Evolutionary conservation across 2,329 filamentous ascomycete genomes (phyloP).

Genomic region (Chaetomium sp.): DNA sequence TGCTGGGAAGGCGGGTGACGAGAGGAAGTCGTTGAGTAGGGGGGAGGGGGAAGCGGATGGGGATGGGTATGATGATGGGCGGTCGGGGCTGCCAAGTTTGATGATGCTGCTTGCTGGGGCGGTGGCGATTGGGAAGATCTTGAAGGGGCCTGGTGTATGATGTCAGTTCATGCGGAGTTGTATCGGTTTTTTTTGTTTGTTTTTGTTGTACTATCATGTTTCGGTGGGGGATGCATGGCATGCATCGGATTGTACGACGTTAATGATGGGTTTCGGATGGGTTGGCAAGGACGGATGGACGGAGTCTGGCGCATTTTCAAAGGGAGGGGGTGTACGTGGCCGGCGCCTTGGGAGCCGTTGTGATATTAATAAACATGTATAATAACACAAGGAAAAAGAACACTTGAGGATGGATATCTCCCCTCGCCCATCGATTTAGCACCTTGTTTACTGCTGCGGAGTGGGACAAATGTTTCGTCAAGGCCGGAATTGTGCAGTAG

Average conservation of each 20-base stretch:
- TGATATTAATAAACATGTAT: no score
- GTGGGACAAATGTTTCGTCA: neutral
- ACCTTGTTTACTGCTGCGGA: neutral
- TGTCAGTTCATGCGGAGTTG: no score
- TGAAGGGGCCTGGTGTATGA: slow-evolving; percentile 20
- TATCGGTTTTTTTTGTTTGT: slow-evolving; percentile 11
- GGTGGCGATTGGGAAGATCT: slow-evolving; percentile 28
- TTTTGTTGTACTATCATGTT: neutral
- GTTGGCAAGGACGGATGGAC: neutral
- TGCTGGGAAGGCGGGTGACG: neutral
- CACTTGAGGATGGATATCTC: neutral
- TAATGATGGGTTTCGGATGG: neutral
- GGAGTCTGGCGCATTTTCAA: neutral
- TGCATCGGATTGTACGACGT: neutral
- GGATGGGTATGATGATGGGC: slow-evolving; percentile 8
- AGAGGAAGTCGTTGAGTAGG: neutral
- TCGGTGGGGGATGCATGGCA: neutral
- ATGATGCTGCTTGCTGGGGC: slow-evolving; percentile 39
- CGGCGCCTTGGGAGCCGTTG: no score
- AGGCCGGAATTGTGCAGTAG: neutral
- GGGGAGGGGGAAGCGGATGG: neutral
- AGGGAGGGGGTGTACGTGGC: neutral
- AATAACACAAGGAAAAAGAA: no score
- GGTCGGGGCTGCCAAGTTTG: slow-evolving; percentile 35
- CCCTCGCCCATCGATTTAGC: neutral